Conservation (phyloP, 2,329 filamentous ascomycete genomes). For the Hypoxylon sp. region DNA sequence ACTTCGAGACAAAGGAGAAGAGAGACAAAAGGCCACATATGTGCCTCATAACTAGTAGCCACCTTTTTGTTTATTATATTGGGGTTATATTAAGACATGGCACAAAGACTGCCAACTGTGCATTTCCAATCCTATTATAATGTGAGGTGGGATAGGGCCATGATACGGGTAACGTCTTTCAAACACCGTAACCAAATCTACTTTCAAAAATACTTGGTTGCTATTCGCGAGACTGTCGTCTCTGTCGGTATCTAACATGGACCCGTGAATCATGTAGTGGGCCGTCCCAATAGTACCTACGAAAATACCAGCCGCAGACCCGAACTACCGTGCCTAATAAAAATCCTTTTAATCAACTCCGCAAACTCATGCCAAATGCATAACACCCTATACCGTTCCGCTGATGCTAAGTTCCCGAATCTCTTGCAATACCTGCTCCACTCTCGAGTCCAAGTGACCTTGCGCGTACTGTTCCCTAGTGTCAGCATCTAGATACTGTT, state of each 20-base stretch:
- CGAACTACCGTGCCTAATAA: slow-evolving; percentile 18
- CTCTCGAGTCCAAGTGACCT: slow-evolving; percentile 88
- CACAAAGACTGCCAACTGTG: no score
- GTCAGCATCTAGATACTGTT: slow-evolving; percentile 96
- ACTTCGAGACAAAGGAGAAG: background rate
- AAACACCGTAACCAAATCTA: slow-evolving; percentile 2
- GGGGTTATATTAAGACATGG: no score
- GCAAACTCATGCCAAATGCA: slow-evolving; percentile 12
- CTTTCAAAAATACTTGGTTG: slow-evolving; percentile 18
- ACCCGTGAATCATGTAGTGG: slow-evolving; percentile 25
- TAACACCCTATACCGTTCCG: slow-evolving; percentile 67
- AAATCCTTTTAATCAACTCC: slow-evolving; percentile 33
- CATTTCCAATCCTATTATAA: no score
- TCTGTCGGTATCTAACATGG: slow-evolving; percentile 29
- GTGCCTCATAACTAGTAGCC: background rate
- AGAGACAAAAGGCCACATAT: background rate
- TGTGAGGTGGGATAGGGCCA: no score
- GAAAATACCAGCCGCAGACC: slow-evolving; percentile 30
- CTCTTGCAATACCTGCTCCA: slow-evolving; percentile 96
- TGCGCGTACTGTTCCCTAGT: slow-evolving; percentile 96
- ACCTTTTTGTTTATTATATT: background rate
- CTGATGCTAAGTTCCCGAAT: slow-evolving; percentile 96
- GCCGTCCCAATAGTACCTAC: slow-evolving; percentile 15
- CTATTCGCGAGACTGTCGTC: slow-evolving; percentile 26
- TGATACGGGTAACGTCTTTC: no score